Base-by-base conservation (phyloP, 2,329 filamentous ascomycete species). In the Exophiala aquamarina region DNA sequence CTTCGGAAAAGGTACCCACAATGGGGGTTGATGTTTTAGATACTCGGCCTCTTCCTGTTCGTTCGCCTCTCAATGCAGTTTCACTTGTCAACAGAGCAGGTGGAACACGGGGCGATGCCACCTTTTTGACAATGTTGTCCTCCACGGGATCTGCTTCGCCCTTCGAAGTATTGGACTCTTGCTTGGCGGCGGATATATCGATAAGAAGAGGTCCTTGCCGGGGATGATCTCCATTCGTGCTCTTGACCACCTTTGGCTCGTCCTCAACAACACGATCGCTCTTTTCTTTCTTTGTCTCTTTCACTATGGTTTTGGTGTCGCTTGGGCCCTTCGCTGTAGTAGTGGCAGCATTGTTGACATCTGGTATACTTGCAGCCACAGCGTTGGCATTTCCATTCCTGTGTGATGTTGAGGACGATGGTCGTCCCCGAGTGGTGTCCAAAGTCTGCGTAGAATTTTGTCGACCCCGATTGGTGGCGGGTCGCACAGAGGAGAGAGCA, bases 391-490 rank as follows among this genome's bases (percentile, higher is more conserved):
- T 50, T 87, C 72, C 35, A 55, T 82, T 85, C 72, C 72, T 29
- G 56, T 73, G 83, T 3, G 83, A 79, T 9, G 79, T 73, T 66
- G 82, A 26, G 2, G 81, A 79, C 2, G 84, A 82, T 11, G 55
- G 52, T 20, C 55, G 46, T 23, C 42, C 49, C 39, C 46, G 41
- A 4, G 29, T 29, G 19, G 28, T 43, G 15, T 71, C 70, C 41
- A 68, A 71, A n/a, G 79, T 77, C 48, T 82, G 79, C 44, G 81
- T 78, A 13, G 87, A 88, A 61, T 86, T 91, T 63, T 90, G 88
- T 61, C 89, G 83, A 29, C 82, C 81, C 57, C 89, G 82, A 4
- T 86, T 82, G 4, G 84, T 83, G 41, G 80, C 75, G 10, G 87
- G 84, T 34, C 85, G 80, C 48, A 81, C 71, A 21, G 70, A 67